Percentiles rank a stretch among this genome's conserved stretches.
Evolutionary conservation across 2,329 filamentous ascomycete genomes (phyloP).

Genomic region (Venturia aucupariae): DNA sequence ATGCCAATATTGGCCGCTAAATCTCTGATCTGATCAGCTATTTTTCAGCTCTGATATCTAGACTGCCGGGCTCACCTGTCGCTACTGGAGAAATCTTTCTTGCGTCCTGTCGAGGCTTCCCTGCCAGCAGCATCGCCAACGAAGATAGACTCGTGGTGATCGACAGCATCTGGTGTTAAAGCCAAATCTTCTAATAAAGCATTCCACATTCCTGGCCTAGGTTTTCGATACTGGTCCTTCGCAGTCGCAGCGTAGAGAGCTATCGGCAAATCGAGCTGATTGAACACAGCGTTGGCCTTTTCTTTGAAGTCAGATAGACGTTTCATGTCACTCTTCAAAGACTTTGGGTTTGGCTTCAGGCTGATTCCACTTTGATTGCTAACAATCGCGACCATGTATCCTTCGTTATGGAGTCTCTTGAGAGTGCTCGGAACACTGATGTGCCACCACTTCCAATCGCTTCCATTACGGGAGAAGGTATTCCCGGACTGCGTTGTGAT

Average conservation of each 20-base stretch:
- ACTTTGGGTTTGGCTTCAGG: constrained; percentile 65
- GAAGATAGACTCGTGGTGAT: constrained; percentile 66
- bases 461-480: constrained; percentile 58
- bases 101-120: constrained; percentile 34
- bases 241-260: constrained; percentile 79
- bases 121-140: constrained; percentile 72
- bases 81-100: constrained; percentile 50
- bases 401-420: constrained; percentile 59
- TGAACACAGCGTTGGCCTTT: constrained; percentile 62
- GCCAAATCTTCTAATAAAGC: constrained; percentile 47
- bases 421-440: constrained; percentile 57
- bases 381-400: constrained; percentile 64
- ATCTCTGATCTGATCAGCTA: constrained; percentile 44
- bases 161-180: constrained; percentile 44
- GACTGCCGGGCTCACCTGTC: constrained; percentile 44
- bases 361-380: constrained; percentile 84
- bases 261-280: constrained; percentile 63
- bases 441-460: constrained; percentile 96
- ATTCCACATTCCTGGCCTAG: constrained; percentile 80
- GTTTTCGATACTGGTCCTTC: constrained; percentile 78
- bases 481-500: constrained; percentile 74
- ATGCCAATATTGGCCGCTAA: constrained; percentile 81
- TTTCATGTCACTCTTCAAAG: constrained; percentile 56
- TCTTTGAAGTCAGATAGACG: constrained; percentile 73
- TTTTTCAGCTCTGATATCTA: constrained; percentile 1